These are phyloP conservation scores for Thelonectria blattea DNA, from an alignment of 2,329 filamentous ascomycete genomes.

Conservation along the genomic window DNA sequence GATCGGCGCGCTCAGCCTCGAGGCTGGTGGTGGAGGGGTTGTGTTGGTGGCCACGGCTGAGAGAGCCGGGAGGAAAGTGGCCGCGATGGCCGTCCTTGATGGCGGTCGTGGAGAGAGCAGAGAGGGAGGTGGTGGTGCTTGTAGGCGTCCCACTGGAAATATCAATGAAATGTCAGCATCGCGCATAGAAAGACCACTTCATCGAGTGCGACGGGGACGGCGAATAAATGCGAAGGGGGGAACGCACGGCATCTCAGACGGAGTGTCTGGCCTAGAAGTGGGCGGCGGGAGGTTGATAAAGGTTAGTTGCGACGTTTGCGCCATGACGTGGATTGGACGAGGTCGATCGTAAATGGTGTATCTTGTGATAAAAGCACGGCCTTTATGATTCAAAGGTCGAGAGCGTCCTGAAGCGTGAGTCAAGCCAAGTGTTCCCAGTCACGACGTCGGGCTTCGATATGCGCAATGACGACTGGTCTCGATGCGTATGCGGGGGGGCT, in stretches of 20 bases:
- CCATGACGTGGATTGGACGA: constrained; percentile 39
- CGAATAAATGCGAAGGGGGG: neutral
- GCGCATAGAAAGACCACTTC: constrained; percentile 2
- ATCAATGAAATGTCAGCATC: constrained; percentile 23
- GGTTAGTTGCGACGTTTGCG: constrained; percentile 61
- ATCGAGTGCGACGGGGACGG: constrained; percentile 5
- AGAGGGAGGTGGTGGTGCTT: constrained; percentile 89
- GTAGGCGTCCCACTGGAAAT: constrained; percentile 82
- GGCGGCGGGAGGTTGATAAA: constrained; percentile 85
- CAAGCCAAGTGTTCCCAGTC: neutral
- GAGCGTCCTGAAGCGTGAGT: neutral
- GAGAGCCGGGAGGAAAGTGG: constrained; percentile 64
- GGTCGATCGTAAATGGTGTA: neutral
- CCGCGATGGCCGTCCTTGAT: constrained; percentile 97
- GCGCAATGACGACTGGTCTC: constrained; percentile 11
- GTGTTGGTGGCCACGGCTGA: constrained; percentile 64
- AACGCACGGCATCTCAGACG: constrained; percentile 86
- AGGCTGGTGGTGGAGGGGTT: constrained; percentile 72
- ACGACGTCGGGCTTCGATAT: constrained; percentile 1
- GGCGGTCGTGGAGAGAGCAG: constrained; percentile 87
- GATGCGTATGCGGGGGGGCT: neutral
- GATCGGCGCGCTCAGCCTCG: constrained; percentile 91
- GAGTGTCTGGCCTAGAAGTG: constrained; percentile 82
- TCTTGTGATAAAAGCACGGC: neutral
- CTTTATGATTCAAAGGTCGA: neutral